Evolutionary conservation across 2,329 filamentous ascomycete species (phyloP), one percentile per base, ranked within the genome.

Genomic region (Keithomyces neogunnii): DNA sequence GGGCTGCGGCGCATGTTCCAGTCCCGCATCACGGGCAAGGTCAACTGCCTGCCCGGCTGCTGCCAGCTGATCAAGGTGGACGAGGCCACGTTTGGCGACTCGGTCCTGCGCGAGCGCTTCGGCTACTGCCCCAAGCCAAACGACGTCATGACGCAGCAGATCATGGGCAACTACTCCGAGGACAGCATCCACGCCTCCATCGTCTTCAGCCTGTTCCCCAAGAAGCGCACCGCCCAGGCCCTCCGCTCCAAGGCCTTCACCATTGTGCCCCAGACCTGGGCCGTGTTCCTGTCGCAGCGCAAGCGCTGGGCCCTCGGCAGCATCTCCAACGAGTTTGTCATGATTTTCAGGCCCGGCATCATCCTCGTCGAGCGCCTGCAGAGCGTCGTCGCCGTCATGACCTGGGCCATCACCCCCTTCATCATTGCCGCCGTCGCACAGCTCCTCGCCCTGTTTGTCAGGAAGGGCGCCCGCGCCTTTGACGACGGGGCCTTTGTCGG

Each of bases 11-110:
- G 74, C 8, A 71, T 75, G 60, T 74, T 75, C 56, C 74, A 77
- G 57, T 74, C 72, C 7, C 66, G 72, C 36, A 67, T 73, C 45
- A 76, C 73, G 0, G 71, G 73, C 51, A 76, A 75, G 50, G 73
- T 76, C 45, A 74, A 73, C 38, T 75, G 72, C 54, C 65, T 74
- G 2, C 72, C 73, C 0, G 73, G 73, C 4, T 76, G 74, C 46
- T 77, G 74, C 52, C 74, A 77, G 56, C 65, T 77, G 13, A 72
- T 77, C 48, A 72, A 70, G 10, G 69, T 77, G 10, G 72, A 74
- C 48, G 73, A 75, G 54, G 69, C 72, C 9, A 76, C 74, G 0
- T 75, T 73, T 56, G 72, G 73, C 2, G 72, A 75, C 53, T 62
- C 63, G 13, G 69, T 75, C 4, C 70, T 76, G 33, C 63, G 73